phyloP scores from a whole-genome alignment of 2,329 filamentous ascomycete species.

The Graphilbum sp. region DNA sequence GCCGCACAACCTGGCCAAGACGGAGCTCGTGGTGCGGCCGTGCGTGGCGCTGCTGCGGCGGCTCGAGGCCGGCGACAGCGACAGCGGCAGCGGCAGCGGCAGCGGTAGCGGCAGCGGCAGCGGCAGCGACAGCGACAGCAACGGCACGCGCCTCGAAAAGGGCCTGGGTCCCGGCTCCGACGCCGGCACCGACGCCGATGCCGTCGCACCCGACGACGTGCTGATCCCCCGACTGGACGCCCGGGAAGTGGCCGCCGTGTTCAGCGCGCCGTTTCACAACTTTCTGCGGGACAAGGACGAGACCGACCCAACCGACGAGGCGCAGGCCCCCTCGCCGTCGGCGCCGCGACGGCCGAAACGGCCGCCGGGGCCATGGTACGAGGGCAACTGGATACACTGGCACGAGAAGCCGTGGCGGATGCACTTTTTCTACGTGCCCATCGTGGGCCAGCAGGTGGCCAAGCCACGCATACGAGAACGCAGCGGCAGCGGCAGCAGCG shows the following conservation, averaged over 20 bases:
- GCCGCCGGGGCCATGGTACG: constrained; percentile 59
- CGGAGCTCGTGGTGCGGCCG: constrained; percentile 56
- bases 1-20: constrained; percentile 58
- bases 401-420: constrained; percentile 64
- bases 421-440: constrained; percentile 85
- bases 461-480: constrained; percentile 26
- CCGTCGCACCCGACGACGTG: constrained; percentile 42
- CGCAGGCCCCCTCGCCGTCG: neutral
- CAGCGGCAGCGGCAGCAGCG: neutral
- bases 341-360: constrained; percentile 13
- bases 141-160: too few relatives aligned
- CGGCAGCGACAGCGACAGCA: constrained; percentile 3
- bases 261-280: constrained; percentile 74
- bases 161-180: constrained; percentile 1
- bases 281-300: constrained; percentile 54
- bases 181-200: neutral
- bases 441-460: constrained; percentile 52
- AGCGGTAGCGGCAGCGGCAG: too few relatives aligned
- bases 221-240: constrained; percentile 73
- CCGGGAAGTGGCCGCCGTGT: constrained; percentile 84
- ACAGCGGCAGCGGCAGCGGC: too few relatives aligned
- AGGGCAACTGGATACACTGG: constrained; percentile 67
- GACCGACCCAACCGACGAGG: constrained; percentile 12
- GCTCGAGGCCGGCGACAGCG: neutral
- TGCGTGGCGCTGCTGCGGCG: constrained; percentile 57